A percentile compares a stretch with the other conserved stretches of the same genome.
Evolutionary conservation across 305 asterid genomes (phyloP).

Genomic region (Solanum hybrid): DNA sequence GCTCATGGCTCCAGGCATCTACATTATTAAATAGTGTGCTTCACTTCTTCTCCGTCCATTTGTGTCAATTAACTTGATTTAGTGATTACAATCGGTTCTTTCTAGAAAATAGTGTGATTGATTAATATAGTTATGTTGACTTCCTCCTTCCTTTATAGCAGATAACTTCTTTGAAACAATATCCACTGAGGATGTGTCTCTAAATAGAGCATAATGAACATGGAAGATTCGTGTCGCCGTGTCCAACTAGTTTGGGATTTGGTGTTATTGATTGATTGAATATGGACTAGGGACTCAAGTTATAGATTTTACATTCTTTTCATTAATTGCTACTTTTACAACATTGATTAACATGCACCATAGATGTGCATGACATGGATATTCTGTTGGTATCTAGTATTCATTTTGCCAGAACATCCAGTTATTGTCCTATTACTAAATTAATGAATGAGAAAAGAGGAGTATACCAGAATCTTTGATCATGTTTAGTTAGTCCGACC

Average conservation of each 20-base stretch:
- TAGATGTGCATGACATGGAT: background rate
- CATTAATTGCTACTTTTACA: background rate
- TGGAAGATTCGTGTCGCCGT: background rate
- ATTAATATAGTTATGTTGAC: background rate
- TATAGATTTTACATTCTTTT: background rate
- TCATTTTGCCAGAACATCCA: background rate
- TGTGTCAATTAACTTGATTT: background rate
- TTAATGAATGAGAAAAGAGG: background rate
- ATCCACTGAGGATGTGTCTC: background rate
- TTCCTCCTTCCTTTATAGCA: background rate
- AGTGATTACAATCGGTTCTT: background rate
- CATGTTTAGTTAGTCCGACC: background rate
- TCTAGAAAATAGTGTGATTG: background rate
- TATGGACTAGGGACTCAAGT: background rate
- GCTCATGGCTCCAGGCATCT: background rate
- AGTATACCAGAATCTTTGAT: background rate
- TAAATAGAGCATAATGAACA: background rate
- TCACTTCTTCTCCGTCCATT: background rate
- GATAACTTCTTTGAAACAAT: background rate
- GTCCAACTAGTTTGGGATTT: background rate
- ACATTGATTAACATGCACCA: background rate
- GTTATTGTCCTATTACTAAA: background rate
- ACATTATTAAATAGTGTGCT: background rate
- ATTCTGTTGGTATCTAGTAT: background rate
- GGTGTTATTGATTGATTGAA: background rate